Percentiles rank a stretch among this genome's conserved stretches.
phyloP scores from a whole-genome alignment of 1,284 basidiomycete genomes.

The Calocybe gambosa region DNA sequence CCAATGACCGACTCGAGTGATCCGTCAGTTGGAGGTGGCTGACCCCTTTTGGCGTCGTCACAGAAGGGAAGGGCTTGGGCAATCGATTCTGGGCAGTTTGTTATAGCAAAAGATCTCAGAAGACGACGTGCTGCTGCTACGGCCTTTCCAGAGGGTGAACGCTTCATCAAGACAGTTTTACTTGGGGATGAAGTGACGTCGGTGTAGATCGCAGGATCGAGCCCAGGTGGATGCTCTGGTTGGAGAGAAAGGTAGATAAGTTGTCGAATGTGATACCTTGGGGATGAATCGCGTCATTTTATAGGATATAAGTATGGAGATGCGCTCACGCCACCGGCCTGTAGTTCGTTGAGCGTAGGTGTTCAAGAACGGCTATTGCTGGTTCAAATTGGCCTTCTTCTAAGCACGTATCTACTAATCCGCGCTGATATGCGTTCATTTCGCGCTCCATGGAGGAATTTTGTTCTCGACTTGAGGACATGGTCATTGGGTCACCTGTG shows the following conservation, averaged over 20 bases:
- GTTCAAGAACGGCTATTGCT: slow-evolving; percentile 53
- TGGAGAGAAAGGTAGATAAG: slow-evolving; percentile 64
- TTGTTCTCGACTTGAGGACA: neutral
- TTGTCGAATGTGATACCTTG: slow-evolving; percentile 57
- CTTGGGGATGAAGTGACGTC: slow-evolving; percentile 37
- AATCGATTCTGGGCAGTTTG: slow-evolving; percentile 49
- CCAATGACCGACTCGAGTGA: slow-evolving; percentile 51
- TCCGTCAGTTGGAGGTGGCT: slow-evolving; percentile 22
- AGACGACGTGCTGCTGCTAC: slow-evolving; percentile 46
- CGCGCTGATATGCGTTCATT: slow-evolving; percentile 49
- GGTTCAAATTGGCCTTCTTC: slow-evolving; percentile 69
- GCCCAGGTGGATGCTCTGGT: slow-evolving; percentile 32
- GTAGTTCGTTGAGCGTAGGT: slow-evolving; percentile 48
- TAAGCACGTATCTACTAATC: slow-evolving; percentile 60
- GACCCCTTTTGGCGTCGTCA: slow-evolving; percentile 16
- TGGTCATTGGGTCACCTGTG: neutral
- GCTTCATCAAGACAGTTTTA: slow-evolving; percentile 39
- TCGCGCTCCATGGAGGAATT: slow-evolving; percentile 33
- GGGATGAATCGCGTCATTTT: neutral
- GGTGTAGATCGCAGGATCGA: slow-evolving; percentile 28
- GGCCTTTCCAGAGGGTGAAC: slow-evolving; percentile 38
- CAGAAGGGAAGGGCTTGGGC: slow-evolving; percentile 52
- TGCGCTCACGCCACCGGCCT: slow-evolving; percentile 48
- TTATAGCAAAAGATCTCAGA: slow-evolving; percentile 49
- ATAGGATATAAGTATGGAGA: neutral